Base-by-base conservation (phyloP, 2,329 filamentous ascomycete species). In the Fusarium sp. region DNA sequence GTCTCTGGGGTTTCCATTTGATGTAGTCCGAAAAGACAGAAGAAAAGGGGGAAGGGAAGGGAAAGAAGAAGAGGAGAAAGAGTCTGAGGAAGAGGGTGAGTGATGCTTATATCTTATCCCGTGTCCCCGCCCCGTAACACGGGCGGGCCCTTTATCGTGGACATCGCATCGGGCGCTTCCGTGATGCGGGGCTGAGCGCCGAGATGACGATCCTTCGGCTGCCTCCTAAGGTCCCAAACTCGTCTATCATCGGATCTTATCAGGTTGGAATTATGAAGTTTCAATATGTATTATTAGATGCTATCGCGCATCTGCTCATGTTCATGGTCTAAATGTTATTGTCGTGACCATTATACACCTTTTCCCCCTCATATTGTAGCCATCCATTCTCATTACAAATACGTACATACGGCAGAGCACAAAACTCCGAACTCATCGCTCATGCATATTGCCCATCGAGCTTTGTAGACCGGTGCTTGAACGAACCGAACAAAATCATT, bases 341-440 rank as follows among this genome's bases (percentile, higher is more conserved):
- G 49, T 73, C 70, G 63, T 72, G 63, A 67, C 68, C 64, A 72
- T 68, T 58, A 66, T 68, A 47, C 52, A 70, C 54, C 53, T 56
- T 49, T 28, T 35, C 35, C 35, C 47, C 42, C 58, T 42, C 38
- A 31, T 29, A 28, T 50, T n/a, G 50, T 37, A 67, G 44, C 66
- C 58, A 59, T 46, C 63, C 61, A 63, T 69, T 63, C 60, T 70
- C 65, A 71, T 72, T 66, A 60, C 44, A 62, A 68, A 70, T 69
- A 58, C 49, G 55, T 63, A 62, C 49, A 50, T 69, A 63, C 48
- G 54, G 61, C 44, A 71, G 69, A 67, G 63, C 61, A 57, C 53
- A 59, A 63, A 70, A 69, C 73, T 74, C 71, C 68, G 46, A 71
- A 72, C 63, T 73, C 66, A 63, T 61, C 71, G 70, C 71, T 69